These are phyloP conservation scores for Neoboletus subvelutipes DNA, from an alignment of 768 basidiomycete species.

Conservation along the genomic window DNA sequence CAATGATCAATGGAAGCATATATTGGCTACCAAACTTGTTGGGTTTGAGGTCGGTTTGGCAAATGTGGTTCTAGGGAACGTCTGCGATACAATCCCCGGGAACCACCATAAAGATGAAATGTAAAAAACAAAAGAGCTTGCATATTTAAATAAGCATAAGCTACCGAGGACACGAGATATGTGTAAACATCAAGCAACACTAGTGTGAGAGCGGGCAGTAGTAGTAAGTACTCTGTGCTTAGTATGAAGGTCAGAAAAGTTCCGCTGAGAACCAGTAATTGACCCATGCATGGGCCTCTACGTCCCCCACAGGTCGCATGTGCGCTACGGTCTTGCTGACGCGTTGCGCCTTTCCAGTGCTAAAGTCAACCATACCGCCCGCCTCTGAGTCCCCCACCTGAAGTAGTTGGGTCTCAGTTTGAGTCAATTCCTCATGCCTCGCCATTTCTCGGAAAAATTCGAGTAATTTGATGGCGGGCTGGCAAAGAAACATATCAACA, in stretches of 20 bases:
- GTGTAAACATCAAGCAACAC: neutral
- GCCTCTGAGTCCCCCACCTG: conserved; percentile 3
- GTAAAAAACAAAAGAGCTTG: neutral
- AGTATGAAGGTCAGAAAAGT: conserved; percentile 4
- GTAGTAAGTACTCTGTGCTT: neutral
- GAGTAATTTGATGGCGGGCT: conserved; percentile 36
- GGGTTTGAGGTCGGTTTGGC: neutral
- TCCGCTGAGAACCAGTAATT: conserved; percentile 2
- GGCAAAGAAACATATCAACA: neutral
- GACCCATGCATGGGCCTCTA: conserved; percentile 20
- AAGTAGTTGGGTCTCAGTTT: neutral
- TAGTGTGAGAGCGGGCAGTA: no score
- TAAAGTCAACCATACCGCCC: conserved; percentile 4
- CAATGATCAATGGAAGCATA: neutral
- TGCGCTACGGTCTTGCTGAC: conserved; percentile 13
- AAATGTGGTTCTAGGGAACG: neutral
- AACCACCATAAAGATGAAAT: neutral
- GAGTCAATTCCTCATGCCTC: neutral
- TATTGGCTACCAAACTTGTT: neutral
- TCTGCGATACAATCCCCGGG: neutral
- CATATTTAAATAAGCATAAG: neutral
- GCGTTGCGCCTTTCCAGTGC: conserved; percentile 8
- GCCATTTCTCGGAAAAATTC: conserved; percentile 27
- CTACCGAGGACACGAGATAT: neutral
- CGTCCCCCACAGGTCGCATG: conserved; percentile 13